These are phyloP conservation scores for Fusarium camptoceras DNA, from an alignment of 2,329 filamentous ascomycete species.

Conservation along the genomic window DNA sequence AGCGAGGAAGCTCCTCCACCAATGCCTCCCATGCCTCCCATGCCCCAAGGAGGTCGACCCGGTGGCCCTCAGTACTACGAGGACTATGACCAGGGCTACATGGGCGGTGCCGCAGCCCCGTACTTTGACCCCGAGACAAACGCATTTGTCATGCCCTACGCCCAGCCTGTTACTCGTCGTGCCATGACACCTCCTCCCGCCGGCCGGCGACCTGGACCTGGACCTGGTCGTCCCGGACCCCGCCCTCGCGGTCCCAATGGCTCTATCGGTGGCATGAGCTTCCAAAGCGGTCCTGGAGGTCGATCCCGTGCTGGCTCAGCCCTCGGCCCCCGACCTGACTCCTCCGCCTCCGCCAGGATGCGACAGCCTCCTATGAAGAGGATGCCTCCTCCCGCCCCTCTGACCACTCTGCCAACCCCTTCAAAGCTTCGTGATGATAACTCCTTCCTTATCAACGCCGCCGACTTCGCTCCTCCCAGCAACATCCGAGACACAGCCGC, in stretches of 20 bases:
- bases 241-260: slow-evolving; percentile 58
- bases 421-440: slow-evolving; percentile 85
- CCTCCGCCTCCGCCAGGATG: slow-evolving; percentile 68
- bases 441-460: slow-evolving; percentile 73
- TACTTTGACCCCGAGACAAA: slow-evolving; percentile 76
- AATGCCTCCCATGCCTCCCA: slow-evolving; percentile 52
- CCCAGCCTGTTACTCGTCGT: slow-evolving; percentile 85
- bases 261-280: slow-evolving; percentile 62
- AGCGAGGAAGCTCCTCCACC: slow-evolving; percentile 65
- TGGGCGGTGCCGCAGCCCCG: slow-evolving; percentile 69
- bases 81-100: slow-evolving; percentile 78
- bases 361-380: slow-evolving; percentile 58
- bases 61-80: slow-evolving; percentile 71
- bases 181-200: slow-evolving; percentile 94
- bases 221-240: slow-evolving; percentile 47
- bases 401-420: slow-evolving; percentile 85
- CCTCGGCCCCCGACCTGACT: slow-evolving; percentile 69
- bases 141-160: slow-evolving; percentile 83
- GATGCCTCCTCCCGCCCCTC: slow-evolving; percentile 75
- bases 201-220: slow-evolving; percentile 57
- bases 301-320: slow-evolving; percentile 66
- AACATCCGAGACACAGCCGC: slow-evolving; percentile 73
- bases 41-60: slow-evolving; percentile 39
- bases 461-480: slow-evolving; percentile 88
- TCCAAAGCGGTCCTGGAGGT: slow-evolving; percentile 61